Conservation (phyloP, 2,329 filamentous ascomycete genomes). For the Aspergillus melleus region DNA sequence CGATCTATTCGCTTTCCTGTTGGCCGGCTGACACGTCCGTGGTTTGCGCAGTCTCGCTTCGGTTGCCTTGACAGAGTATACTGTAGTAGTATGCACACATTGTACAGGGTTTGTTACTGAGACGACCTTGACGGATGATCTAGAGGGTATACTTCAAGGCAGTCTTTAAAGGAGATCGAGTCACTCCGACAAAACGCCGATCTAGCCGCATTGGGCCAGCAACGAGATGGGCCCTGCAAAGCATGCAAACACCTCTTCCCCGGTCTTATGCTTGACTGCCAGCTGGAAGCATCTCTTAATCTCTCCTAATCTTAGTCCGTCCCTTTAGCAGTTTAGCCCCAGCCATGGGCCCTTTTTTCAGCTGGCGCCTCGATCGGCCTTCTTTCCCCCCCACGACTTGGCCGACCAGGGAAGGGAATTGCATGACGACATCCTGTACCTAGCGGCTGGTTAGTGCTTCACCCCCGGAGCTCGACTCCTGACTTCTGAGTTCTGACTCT, state of each 20-base stretch:
- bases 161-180: slow-evolving; percentile 11
- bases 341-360: slow-evolving; percentile 15
- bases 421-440: slow-evolving; percentile 15
- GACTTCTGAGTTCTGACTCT: no score
- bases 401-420: slow-evolving; percentile 3
- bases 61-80: no score
- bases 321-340: background rate
- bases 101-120: no score
- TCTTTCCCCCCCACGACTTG: slow-evolving; percentile 5
- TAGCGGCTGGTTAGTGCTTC: background rate
- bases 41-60: slow-evolving; percentile 6
- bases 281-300: background rate
- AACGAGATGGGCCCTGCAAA: slow-evolving; percentile 5
- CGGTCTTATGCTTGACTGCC: no score
- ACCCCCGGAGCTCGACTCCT: background rate
- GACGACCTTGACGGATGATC: no score
- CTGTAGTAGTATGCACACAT: no score
- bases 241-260: no score
- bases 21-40: slow-evolving; percentile 15
- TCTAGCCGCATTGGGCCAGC: slow-evolving; percentile 21
- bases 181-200: slow-evolving; percentile 21
- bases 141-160: no score
- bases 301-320: slow-evolving; percentile 3
- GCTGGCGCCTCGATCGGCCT: slow-evolving; percentile 17
- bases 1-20: slow-evolving; percentile 14